Evolutionary conservation across 202 grass and related monocot species (phyloP).

Genomic region (Bolboschoenoplectus hybrid): DNA sequence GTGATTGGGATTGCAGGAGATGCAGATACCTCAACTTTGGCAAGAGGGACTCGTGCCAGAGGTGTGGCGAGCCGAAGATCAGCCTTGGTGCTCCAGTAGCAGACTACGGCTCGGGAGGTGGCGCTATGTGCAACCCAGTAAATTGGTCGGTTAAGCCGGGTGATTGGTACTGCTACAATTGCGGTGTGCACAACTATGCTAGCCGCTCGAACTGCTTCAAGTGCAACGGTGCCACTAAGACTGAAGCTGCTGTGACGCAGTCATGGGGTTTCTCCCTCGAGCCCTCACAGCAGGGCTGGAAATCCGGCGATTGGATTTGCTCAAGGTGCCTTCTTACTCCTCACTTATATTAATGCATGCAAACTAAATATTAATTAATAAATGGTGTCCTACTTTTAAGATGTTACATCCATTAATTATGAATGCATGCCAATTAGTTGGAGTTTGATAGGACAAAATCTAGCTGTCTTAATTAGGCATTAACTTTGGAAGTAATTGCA

Average conservation of each 20-base stretch:
- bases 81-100: conserved; percentile 60
- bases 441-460: background rate
- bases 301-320: conserved; percentile 92
- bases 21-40: conserved; percentile 95
- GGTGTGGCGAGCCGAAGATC: conserved; percentile 80
- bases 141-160: conserved; percentile 93
- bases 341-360: background rate
- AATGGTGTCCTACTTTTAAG: background rate
- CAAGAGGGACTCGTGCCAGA: conserved; percentile 86
- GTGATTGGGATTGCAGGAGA: conserved; percentile 92
- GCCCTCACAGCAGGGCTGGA: conserved; percentile 57
- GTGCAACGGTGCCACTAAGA: conserved; percentile 65
- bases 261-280: conserved; percentile 63
- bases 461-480: background rate
- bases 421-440: background rate
- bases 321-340: conserved; percentile 49
- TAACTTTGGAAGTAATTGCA: background rate
- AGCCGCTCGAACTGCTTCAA: conserved; percentile 83
- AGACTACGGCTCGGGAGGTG: conserved; percentile 46
- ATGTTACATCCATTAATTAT: background rate
- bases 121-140: background rate
- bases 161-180: conserved; percentile 86
- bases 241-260: conserved; percentile 68
- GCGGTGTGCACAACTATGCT: conserved; percentile 86
- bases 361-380: background rate